phyloP scores from a whole-genome alignment of 768 basidiomycete genomes.

The Tylopilus sp. region DNA sequence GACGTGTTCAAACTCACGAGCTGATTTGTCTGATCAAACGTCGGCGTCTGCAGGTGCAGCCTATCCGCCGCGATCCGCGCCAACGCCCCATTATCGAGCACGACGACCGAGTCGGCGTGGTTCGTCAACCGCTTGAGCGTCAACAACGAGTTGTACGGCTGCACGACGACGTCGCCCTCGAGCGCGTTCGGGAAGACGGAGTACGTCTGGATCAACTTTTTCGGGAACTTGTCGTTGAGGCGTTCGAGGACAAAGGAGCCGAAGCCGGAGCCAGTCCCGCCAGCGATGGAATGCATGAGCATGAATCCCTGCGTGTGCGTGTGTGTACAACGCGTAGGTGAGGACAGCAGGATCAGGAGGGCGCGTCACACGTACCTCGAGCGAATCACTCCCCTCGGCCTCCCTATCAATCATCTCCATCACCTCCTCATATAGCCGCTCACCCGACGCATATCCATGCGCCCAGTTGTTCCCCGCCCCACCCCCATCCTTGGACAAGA shows the following conservation, averaged over 20 bases:
- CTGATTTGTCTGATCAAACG: conserved; percentile 91
- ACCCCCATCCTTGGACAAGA: conserved; percentile 94
- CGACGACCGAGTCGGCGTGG: conserved; percentile 96
- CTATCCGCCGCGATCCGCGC: conserved; percentile 91
- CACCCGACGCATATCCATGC: conserved; percentile 88
- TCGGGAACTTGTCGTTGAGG: conserved; percentile 95
- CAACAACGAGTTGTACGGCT: conserved; percentile 94
- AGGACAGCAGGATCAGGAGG: not conserved
- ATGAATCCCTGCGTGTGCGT: conserved; percentile 88
- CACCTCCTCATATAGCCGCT: conserved; percentile 89
- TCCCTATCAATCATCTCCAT: conserved; percentile 99
- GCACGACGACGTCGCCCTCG: conserved; percentile 96
- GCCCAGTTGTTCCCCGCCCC: conserved; percentile 99
- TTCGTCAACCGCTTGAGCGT: conserved; percentile 92
- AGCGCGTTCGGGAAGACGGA: conserved; percentile 95
- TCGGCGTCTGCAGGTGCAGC: conserved; percentile 80
- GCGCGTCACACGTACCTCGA: conserved; percentile 63
- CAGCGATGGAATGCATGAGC: conserved; percentile 98
- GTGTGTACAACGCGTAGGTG: too few relatives aligned
- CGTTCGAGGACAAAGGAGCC: conserved; percentile 98
- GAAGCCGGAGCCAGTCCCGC: conserved; percentile 96
- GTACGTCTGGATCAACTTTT: conserved; percentile 98
- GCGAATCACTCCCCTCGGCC: conserved; percentile 94
- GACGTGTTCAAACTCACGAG: too few relatives aligned
- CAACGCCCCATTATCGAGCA: conserved; percentile 93